A percentile compares a stretch with the other conserved stretches of the same genome.
Evolutionary conservation across 192 early-diverging fungal species (phyloP).

Genomic region (Umbelopsis sp.): DNA sequence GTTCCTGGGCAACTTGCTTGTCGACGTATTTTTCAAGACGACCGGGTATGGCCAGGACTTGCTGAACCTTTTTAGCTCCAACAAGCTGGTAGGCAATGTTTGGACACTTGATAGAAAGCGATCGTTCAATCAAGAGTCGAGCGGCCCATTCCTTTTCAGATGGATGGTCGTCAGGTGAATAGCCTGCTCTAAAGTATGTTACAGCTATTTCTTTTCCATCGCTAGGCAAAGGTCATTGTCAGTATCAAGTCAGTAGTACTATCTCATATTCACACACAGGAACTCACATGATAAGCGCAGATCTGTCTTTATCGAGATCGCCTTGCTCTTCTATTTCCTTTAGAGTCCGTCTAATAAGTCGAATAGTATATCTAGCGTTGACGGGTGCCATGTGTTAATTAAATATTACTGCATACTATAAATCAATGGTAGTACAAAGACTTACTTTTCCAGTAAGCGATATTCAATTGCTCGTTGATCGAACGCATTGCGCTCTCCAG

Average conservation of each 20-base stretch:
- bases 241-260: not conserved
- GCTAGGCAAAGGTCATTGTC: conserved; percentile 40
- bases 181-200: conserved; percentile 89
- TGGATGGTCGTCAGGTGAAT: conserved; percentile 87
- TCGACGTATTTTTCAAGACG: conserved; percentile 79
- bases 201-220: conserved; percentile 80
- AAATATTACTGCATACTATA: not conserved
- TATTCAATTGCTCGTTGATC: conserved; percentile 93
- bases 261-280: conserved; percentile 2
- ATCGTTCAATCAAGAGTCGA: conserved; percentile 81
- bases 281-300: conserved; percentile 70
- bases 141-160: conserved; percentile 90
- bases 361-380: conserved; percentile 56
- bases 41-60: conserved; percentile 82
- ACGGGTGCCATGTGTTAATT: not conserved
- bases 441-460: conserved; percentile 61
- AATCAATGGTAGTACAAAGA: conserved; percentile 4
- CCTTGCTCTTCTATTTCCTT: conserved; percentile 70
- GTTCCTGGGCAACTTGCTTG: conserved; percentile 41
- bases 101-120: conserved; percentile 86
- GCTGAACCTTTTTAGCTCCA: conserved; percentile 97
- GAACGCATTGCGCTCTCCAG: conserved; percentile 89
- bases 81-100: conserved; percentile 88
- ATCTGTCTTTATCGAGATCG: conserved; percentile 56
- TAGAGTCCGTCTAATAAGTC: conserved; percentile 65